Conservation (phyloP, 441 rosid species). For the Gossypium schwendimanii region DNA sequence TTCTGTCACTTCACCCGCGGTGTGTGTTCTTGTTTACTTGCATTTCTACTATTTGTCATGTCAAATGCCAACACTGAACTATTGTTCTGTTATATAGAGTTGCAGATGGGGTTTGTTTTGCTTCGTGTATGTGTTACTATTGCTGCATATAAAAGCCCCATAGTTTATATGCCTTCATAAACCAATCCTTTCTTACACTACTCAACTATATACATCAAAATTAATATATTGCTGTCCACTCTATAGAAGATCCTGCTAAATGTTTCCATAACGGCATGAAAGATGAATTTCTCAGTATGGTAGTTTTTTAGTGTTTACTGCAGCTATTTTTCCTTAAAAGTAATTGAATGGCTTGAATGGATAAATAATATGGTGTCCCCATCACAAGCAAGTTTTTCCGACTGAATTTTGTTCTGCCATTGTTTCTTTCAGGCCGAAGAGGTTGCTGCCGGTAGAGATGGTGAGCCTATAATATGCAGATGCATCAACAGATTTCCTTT, state of each 20-base stretch:
- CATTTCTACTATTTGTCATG: neutral
- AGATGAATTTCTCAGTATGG: neutral
- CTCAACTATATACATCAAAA: neutral
- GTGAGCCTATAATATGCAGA: slow-evolving; percentile 31
- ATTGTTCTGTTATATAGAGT: neutral
- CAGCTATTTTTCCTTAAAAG: neutral
- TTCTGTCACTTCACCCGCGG: slow-evolving; percentile 87
- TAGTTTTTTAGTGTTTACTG: neutral
- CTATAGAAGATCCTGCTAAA: neutral
- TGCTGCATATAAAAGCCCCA: neutral
- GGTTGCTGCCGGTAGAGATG: slow-evolving; percentile 80
- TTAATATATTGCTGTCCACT: neutral
- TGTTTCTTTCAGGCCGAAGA: slow-evolving; percentile 68
- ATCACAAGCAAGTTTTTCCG: neutral
- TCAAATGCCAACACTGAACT: neutral
- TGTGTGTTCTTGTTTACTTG: slow-evolving; percentile 31
- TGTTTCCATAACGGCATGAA: neutral
- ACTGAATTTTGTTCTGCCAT: slow-evolving; percentile 1
- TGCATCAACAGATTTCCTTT: slow-evolving; percentile 7
- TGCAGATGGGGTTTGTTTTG: neutral
- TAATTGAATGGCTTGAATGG: neutral
- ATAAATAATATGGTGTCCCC: neutral
- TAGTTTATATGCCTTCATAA: neutral
- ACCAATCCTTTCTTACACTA: neutral
- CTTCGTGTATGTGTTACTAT: neutral